A percentile compares a stretch with the other conserved stretches of the same genome.
These are phyloP conservation scores for Dactylorhiza incarnata DNA, from an alignment of 106 monocot genomes.

Conservation along the genomic window DNA sequence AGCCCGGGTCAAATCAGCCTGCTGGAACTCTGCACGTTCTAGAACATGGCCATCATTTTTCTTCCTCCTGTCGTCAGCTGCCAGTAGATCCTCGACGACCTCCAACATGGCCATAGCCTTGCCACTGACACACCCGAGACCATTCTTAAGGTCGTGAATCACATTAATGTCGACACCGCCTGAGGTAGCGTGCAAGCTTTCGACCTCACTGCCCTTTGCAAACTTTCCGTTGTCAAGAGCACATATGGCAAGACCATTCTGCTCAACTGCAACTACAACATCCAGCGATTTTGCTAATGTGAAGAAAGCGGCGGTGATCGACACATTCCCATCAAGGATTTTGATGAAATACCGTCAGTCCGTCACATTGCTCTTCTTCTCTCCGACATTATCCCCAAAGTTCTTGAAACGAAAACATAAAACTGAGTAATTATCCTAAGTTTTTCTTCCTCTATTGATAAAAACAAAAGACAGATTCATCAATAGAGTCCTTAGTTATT, in stretches of 20 bases:
- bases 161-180: constrained; percentile 85
- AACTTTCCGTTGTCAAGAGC: constrained; percentile 89
- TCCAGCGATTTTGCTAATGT: constrained; percentile 41
- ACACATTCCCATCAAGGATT: no score
- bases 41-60: constrained; percentile 81
- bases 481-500: no score
- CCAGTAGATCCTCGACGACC: constrained; percentile 55
- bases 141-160: constrained; percentile 76
- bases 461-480: no score
- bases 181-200: constrained; percentile 83
- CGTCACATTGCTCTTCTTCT: no score
- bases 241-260: constrained; percentile 77
- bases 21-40: constrained; percentile 75
- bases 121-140: constrained; percentile 66
- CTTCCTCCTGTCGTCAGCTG: constrained; percentile 44
- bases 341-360: no score
- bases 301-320: constrained; percentile 44
- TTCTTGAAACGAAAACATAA: no score
- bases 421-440: no score
- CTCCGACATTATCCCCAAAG: no score
- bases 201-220: constrained; percentile 63
- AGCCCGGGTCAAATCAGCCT: constrained; percentile 41
- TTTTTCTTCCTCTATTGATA: no score
- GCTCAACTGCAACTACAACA: constrained; percentile 50
- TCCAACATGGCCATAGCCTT: constrained; percentile 59